A percentile compares a stretch with the other conserved stretches of the same genome.
Conservation (phyloP, 768 basidiomycete genomes). For the Russula earlei region DNA sequence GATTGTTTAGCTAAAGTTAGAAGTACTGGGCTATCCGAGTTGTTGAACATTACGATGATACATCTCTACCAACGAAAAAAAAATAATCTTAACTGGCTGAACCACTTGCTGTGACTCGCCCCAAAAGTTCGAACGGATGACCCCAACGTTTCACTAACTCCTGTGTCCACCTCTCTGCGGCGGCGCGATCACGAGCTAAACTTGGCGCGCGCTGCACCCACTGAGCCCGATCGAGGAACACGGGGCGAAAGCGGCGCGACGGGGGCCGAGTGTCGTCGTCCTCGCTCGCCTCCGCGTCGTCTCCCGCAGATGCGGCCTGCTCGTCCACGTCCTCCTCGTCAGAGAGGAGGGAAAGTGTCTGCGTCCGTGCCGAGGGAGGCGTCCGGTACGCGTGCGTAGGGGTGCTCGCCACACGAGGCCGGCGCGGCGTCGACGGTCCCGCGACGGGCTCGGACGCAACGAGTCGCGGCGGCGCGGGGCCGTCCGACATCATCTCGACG, state of each 20-base stretch:
- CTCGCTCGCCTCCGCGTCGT: not conserved
- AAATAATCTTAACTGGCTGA: not conserved
- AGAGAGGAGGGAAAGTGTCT: not conserved
- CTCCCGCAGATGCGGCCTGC: not conserved
- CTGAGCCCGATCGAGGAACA: slow-evolving; percentile 16
- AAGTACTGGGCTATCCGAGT: too few relatives aligned
- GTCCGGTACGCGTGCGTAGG: slow-evolving; percentile 15
- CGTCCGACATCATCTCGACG: not conserved
- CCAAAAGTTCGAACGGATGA: slow-evolving; percentile 8
- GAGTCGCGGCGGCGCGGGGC: not conserved
- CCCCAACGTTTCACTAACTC: slow-evolving; percentile 12
- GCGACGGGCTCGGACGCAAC: slow-evolving; percentile 9
- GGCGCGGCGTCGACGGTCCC: slow-evolving; percentile 17
- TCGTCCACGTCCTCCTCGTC: not conserved
- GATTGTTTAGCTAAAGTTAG: too few relatives aligned
- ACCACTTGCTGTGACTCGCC: not conserved
- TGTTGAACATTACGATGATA: too few relatives aligned
- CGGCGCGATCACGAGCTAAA: slow-evolving; percentile 10
- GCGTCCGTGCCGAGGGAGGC: slow-evolving; percentile 13
- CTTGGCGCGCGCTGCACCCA: slow-evolving; percentile 18
- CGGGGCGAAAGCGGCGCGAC: slow-evolving; percentile 17
- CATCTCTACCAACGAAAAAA: not conserved
- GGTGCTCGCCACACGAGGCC: not conserved
- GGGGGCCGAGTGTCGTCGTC: slow-evolving; percentile 11
- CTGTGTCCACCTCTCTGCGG: slow-evolving; percentile 4